A percentile compares a stretch with the other conserved stretches of the same genome.
These are phyloP conservation scores for Diaporthe sp. DNA, from an alignment of 2,329 filamentous ascomycete species.

Conservation along the genomic window DNA sequence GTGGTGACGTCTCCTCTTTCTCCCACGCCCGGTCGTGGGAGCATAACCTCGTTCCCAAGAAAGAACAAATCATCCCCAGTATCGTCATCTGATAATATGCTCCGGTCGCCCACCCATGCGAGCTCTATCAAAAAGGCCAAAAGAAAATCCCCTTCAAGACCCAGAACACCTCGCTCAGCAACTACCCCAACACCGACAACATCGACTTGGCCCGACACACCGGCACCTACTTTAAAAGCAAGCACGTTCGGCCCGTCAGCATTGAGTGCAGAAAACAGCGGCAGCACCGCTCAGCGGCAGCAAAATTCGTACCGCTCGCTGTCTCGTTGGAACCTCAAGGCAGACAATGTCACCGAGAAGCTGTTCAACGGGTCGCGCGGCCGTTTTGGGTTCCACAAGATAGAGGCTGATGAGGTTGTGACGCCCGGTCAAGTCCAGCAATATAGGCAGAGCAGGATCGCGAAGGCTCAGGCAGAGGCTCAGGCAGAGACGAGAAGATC, in stretches of 20 bases:
- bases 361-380: slow-evolving; percentile 62
- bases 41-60: slow-evolving; percentile 14
- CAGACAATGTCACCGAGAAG: slow-evolving; percentile 65
- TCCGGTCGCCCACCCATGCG: slow-evolving; percentile 25
- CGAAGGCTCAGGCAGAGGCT: slow-evolving; percentile 42
- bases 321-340: slow-evolving; percentile 60
- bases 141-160: slow-evolving; percentile 20
- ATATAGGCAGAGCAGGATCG: slow-evolving; percentile 52
- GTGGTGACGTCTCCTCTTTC: slow-evolving; percentile 29
- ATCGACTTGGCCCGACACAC: slow-evolving; percentile 17
- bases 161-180: slow-evolving; percentile 22
- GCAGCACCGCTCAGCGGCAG: slow-evolving; percentile 3
- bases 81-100: slow-evolving; percentile 22
- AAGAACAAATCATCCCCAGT: slow-evolving; percentile 22
- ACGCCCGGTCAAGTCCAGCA: slow-evolving; percentile 62
- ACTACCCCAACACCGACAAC: slow-evolving; percentile 16
- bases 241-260: slow-evolving; percentile 19
- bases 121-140: slow-evolving; percentile 32
- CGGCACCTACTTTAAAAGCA: slow-evolving; percentile 18
- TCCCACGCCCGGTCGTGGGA: slow-evolving; percentile 28
- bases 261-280: neutral
- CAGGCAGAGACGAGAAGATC: slow-evolving; percentile 39
- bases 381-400: slow-evolving; percentile 40
- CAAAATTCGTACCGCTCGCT: slow-evolving; percentile 32
- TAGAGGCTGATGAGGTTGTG: slow-evolving; percentile 70